Percentiles rank a stretch among this genome's conserved stretches.
Conservation (phyloP, 2,329 filamentous ascomycete species). For the Plectosphaerella plurivora region DNA sequence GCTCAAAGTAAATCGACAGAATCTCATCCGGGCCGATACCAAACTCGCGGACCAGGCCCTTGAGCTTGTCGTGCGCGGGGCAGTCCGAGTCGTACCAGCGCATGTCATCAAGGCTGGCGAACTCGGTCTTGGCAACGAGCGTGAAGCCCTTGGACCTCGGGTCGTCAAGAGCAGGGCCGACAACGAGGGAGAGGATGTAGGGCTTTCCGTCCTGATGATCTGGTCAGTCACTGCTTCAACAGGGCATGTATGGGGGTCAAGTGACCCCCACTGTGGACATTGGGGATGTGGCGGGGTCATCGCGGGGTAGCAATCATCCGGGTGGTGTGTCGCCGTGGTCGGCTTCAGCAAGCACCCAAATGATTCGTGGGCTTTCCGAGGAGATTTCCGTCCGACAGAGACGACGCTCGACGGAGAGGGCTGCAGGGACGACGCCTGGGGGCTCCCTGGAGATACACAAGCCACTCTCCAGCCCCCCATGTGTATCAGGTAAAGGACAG, state of each 20-base stretch:
- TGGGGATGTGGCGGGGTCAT: neutral
- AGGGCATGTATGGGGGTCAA: too few species aligned
- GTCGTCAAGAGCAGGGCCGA: constrained; percentile 50
- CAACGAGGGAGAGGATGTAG: constrained; percentile 59
- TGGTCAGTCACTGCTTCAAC: neutral
- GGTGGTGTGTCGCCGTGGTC: neutral
- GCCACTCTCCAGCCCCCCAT: neutral
- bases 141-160: constrained; percentile 62
- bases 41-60: constrained; percentile 23
- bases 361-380: too few species aligned
- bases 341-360: neutral
- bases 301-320: neutral
- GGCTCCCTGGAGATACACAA: neutral
- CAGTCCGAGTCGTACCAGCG: constrained; percentile 61
- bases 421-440: neutral
- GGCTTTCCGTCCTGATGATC: constrained; percentile 60
- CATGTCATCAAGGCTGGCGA: constrained; percentile 63
- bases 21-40: constrained; percentile 2
- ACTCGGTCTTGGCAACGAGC: constrained; percentile 57
- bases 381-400: too few species aligned
- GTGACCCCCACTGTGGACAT: neutral
- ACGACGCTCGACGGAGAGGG: too few species aligned
- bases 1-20: constrained; percentile 3
- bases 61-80: constrained; percentile 36
- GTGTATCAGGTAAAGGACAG: neutral